These are phyloP conservation scores for Blakeslea trispora DNA, from an alignment of 371 early-diverging fungal genomes.

Conservation along the genomic window DNA sequence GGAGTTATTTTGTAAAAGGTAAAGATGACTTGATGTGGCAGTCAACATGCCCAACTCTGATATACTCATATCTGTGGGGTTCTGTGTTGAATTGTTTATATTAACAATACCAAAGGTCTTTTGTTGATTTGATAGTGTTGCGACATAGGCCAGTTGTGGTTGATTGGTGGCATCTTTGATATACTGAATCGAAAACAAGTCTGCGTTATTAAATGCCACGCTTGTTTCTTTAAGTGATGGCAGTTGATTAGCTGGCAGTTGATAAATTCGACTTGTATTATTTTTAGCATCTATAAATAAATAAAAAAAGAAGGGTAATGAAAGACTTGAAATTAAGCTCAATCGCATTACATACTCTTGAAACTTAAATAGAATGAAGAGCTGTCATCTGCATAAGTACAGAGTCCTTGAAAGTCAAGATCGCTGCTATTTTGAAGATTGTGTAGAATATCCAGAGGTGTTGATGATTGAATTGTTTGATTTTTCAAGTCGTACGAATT, in stretches of 20 bases:
- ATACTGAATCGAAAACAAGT: not conserved
- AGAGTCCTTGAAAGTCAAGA: slow-evolving; percentile 4
- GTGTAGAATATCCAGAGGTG: not conserved
- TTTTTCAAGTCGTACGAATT: slow-evolving; percentile 1
- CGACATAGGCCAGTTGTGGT: slow-evolving; percentile 3
- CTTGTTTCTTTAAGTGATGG: not conserved
- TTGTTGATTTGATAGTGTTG: not conserved
- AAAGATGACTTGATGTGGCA: slow-evolving; percentile 3
- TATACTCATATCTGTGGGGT: not conserved
- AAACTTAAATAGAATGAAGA: slow-evolving; percentile 11
- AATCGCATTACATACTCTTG: slow-evolving; percentile 1
- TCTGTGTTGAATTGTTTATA: not conserved
- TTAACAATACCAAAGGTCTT: not conserved
- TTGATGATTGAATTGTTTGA: slow-evolving; percentile 1
- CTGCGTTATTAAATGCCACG: not conserved
- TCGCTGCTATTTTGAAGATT: not conserved
- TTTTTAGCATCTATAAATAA: not conserved
- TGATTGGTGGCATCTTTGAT: not conserved
- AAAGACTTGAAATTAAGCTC: not conserved
- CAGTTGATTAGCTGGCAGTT: not conserved
- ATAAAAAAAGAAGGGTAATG: not conserved
- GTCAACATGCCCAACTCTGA: slow-evolving; percentile 8
- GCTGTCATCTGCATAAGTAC: slow-evolving; percentile 8
- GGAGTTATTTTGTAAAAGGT: slow-evolving; percentile 1
- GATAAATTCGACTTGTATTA: not conserved